These are phyloP conservation scores for Penicillium sp. DNA, from an alignment of 2,329 filamentous ascomycete species.

Conservation along the genomic window DNA sequence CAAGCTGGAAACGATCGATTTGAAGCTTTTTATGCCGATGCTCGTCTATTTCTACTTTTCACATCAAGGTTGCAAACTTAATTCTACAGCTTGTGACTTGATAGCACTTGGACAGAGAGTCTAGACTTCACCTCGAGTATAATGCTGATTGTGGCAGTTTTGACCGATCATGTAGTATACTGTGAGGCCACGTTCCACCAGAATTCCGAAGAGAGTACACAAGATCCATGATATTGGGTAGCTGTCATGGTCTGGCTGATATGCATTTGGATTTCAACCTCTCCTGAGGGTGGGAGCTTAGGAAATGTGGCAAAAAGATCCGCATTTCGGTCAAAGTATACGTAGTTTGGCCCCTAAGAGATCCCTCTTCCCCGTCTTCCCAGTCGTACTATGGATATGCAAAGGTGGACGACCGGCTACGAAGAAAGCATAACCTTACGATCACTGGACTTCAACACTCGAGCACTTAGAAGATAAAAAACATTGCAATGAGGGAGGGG, in stretches of 20 bases:
- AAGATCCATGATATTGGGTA: no score
- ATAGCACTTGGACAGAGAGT: neutral
- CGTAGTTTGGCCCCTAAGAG: neutral
- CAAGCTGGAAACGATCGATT: neutral
- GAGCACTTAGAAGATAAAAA: neutral
- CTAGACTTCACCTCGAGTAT: neutral
- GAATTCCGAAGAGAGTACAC: no score
- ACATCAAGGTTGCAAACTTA: neutral
- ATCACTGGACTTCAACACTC: no score
- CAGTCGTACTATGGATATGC: neutral
- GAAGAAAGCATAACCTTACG: no score
- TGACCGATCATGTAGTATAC: neutral
- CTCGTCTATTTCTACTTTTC: neutral
- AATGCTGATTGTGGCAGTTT: neutral
- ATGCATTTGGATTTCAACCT: no score
- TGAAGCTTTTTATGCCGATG: neutral
- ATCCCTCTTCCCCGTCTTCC: no score
- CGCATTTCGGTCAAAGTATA: no score
- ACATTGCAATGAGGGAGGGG: no score
- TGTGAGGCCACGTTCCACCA: no score
- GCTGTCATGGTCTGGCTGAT: neutral
- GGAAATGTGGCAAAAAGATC: no score
- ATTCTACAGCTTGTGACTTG: neutral
- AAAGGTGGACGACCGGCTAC: neutral
- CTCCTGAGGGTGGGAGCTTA: no score